phyloP scores from a whole-genome alignment of 106 monocot genomes.

The Allium cepa region DNA sequence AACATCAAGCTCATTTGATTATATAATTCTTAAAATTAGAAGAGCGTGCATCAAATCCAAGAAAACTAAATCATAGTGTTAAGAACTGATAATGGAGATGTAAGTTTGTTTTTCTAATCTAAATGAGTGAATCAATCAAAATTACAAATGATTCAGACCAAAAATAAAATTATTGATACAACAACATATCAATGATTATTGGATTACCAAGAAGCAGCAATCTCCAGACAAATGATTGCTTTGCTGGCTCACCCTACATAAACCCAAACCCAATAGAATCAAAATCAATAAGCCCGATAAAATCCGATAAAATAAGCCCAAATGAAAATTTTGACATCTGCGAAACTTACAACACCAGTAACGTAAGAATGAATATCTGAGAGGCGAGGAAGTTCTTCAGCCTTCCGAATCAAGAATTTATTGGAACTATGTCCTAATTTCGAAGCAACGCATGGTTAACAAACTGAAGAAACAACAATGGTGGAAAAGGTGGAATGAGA shows the following conservation, averaged over 20 bases:
- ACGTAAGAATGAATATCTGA: constrained; percentile 75
- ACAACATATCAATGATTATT: neutral
- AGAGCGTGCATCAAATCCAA: no score
- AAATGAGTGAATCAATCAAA: no score
- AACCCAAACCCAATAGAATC: neutral
- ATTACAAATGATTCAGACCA: no score
- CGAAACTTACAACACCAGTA: constrained; percentile 59
- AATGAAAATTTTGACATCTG: neutral
- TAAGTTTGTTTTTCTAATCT: no score
- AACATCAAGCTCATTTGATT: neutral
- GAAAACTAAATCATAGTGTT: no score
- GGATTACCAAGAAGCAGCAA: constrained; percentile 58
- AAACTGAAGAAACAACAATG: no score
- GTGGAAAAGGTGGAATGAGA: no score
- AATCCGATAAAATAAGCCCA: neutral
- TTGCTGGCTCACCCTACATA: constrained; percentile 77
- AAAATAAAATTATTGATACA: neutral
- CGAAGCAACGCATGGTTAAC: constrained; percentile 53
- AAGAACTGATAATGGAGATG: no score
- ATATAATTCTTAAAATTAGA: no score
- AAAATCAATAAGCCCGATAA: no score
- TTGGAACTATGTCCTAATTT: constrained; percentile 34
- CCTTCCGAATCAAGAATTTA: constrained; percentile 60
- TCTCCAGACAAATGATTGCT: constrained; percentile 84
- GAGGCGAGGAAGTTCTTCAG: constrained; percentile 83